Conservation (phyloP, 2,329 filamentous ascomycete genomes). For the Zopfia rhizophila region DNA sequence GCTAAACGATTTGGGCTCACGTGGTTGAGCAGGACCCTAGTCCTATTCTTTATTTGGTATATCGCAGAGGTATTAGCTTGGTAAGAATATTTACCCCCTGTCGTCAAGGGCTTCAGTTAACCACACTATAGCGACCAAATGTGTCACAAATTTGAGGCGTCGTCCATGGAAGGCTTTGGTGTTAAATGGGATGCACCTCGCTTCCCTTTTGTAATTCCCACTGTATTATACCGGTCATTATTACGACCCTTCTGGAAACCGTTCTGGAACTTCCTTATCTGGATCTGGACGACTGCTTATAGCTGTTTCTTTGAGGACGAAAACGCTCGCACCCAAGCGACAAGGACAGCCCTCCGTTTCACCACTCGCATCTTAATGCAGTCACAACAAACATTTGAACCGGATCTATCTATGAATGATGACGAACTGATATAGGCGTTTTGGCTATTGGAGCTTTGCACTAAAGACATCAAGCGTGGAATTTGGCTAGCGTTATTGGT, state of each 20-base stretch:
- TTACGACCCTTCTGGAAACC: constrained; percentile 48
- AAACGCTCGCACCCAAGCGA: constrained; percentile 3
- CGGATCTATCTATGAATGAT: constrained; percentile 38
- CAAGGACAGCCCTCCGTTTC: constrained; percentile 9
- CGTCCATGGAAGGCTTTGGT: constrained; percentile 61
- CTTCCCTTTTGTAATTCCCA: constrained; percentile 67
- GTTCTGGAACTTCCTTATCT: constrained; percentile 29
- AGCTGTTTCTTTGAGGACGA: constrained; percentile 19
- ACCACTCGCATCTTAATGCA: not conserved
- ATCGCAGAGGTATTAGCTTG: constrained; percentile 60
- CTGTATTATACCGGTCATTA: constrained; percentile 59
- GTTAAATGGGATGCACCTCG: constrained; percentile 62
- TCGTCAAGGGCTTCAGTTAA: constrained; percentile 10
- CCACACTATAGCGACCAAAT: constrained; percentile 54
- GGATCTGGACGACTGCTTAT: constrained; percentile 26
- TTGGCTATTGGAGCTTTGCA: not conserved
- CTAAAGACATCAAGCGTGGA: not conserved
- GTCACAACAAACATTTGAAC: constrained; percentile 25
- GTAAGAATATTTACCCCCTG: constrained; percentile 32
- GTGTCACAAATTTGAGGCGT: constrained; percentile 62
- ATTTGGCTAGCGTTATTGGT: not conserved
- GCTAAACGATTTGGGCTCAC: constrained; percentile 47
- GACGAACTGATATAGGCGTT: constrained; percentile 30
- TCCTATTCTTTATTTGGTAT: constrained; percentile 60
- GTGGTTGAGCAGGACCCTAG: constrained; percentile 51